Evolutionary conservation across 495 filamentous ascomycete genomes (phyloP), one percentile per base, ranked within the genome.

Genomic region (Cladorrhinum samala): DNA sequence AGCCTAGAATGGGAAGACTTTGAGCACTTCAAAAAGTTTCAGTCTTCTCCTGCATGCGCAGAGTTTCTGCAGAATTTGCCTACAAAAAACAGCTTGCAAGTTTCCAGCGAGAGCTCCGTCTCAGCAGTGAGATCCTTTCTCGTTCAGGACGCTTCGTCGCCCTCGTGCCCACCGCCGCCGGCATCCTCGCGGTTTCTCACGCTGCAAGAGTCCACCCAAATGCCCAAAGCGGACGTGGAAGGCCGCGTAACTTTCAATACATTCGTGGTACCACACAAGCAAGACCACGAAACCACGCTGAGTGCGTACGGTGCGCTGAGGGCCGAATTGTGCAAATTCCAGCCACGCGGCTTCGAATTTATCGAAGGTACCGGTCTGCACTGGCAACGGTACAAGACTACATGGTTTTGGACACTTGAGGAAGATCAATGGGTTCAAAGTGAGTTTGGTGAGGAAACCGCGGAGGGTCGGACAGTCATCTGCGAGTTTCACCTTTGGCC

Each of bases 61-160:
- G 63, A 57, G 37, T 59, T 66, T 49, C 57, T 66, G 38, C 49
- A 50, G 14, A 37, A 43, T 46, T 57, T 65, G 1, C 59, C 56
- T 45, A 39, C 54, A 18, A 13, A 56, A 37, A 37, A 57, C 43
- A 30, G 23, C 30, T 40, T 5, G 37, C 49, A 51, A 14, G n/a
- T n/a, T 18, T 46, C 60, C 16, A 11, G 54, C 27, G 40, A 30
- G 41, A 23, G 33, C 33, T 50, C 37, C 37, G 2, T 14, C 9
- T 18, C 25, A 11, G 6, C 6, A n/a, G 14, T 0, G 1, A 16
- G n/a, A 9, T 18, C 13, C 24, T 27, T 43, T 5, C 9, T 24
- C 9, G 1, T 36, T 13, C 37, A 33, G 9, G 23, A 36, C n/a
- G 38, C 38, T 9, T 19, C 18, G 8, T 50, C 47, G n/a, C n/a